Evolutionary conservation across 2,329 filamentous ascomycete species (phyloP).

Genomic region (Alternaria alternata): DNA sequence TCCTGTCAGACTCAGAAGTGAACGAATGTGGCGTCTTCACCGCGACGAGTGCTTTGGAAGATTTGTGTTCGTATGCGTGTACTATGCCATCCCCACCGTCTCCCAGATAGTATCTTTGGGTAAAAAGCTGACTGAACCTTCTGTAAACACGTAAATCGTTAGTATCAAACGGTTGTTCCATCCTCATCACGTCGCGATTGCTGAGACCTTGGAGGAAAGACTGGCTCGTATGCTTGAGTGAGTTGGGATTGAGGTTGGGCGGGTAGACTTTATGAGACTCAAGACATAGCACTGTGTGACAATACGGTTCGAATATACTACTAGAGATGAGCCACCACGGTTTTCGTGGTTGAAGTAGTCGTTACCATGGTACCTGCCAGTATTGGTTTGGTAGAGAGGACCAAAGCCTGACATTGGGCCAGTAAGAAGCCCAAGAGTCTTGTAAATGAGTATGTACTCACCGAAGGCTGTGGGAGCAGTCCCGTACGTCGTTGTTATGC

Average conservation of each 20-base stretch:
- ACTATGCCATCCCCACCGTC: slow-evolving; percentile 22
- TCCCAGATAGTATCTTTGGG: not conserved
- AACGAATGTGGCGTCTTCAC: not conserved
- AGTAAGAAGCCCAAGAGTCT: not conserved
- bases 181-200: not conserved
- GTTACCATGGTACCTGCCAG: not conserved
- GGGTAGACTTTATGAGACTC: not conserved
- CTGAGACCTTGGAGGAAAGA: not conserved
- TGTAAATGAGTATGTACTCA: not conserved
- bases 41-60: slow-evolving; percentile 1
- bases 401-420: not conserved
- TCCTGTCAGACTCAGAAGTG: not conserved
- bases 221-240: not conserved
- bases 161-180: not conserved
- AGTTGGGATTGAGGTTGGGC: not conserved
- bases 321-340: not conserved
- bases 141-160: not conserved
- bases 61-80: slow-evolving; percentile 5
- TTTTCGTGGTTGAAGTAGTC: not conserved
- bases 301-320: not conserved
- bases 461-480: not conserved
- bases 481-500: not conserved
- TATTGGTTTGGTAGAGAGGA: not conserved
- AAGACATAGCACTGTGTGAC: not conserved
- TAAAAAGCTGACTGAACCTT: not conserved